A percentile compares a stretch with the other conserved stretches of the same genome.
Conservation (phyloP, 2,329 filamentous ascomycete species). For the Phialophora expanda region DNA sequence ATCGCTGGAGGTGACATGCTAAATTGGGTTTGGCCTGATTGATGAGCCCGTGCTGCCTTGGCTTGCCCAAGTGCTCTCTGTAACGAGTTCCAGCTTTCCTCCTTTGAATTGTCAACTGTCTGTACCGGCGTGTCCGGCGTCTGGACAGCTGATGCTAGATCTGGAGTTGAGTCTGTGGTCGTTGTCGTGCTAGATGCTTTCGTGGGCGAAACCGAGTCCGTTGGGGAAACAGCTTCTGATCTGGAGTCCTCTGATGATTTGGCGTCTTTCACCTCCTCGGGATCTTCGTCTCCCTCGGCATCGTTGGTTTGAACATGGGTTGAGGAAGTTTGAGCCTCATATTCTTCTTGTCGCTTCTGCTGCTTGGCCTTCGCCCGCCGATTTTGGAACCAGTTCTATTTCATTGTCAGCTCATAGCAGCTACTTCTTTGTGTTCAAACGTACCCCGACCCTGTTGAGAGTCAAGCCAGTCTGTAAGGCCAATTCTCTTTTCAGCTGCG, state of each 20-base stretch:
- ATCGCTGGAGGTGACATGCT: slow-evolving; percentile 29
- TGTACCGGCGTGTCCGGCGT: slow-evolving; percentile 23
- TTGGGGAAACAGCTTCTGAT: slow-evolving; percentile 42
- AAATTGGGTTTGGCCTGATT: slow-evolving; percentile 19
- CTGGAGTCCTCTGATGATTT: slow-evolving; percentile 25
- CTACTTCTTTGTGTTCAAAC: background rate
- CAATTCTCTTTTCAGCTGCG: slow-evolving; percentile 56
- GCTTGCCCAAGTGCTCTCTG: slow-evolving; percentile 52
- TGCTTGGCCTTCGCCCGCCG: slow-evolving; percentile 59
- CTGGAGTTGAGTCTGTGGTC: slow-evolving; percentile 6
- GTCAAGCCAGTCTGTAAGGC: slow-evolving; percentile 56
- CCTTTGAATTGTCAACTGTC: slow-evolving; percentile 44
- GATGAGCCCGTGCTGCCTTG: slow-evolving; percentile 47
- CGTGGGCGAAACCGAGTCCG: slow-evolving; percentile 39
- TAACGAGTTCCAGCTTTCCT: slow-evolving; percentile 52
- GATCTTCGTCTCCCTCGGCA: slow-evolving; percentile 9
- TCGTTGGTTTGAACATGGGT: slow-evolving; percentile 13
- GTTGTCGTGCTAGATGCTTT: slow-evolving; percentile 47
- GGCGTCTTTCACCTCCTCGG: slow-evolving; percentile 10
- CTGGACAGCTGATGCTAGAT: background rate
- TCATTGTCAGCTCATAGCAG: slow-evolving; percentile 26
- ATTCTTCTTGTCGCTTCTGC: slow-evolving; percentile 57
- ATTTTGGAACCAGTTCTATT: slow-evolving; percentile 60
- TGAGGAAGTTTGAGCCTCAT: slow-evolving; percentile 42
- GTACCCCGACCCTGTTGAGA: slow-evolving; percentile 56